These are phyloP conservation scores for Echria macrotheca DNA, from an alignment of 495 filamentous ascomycete species.

Conservation along the genomic window DNA sequence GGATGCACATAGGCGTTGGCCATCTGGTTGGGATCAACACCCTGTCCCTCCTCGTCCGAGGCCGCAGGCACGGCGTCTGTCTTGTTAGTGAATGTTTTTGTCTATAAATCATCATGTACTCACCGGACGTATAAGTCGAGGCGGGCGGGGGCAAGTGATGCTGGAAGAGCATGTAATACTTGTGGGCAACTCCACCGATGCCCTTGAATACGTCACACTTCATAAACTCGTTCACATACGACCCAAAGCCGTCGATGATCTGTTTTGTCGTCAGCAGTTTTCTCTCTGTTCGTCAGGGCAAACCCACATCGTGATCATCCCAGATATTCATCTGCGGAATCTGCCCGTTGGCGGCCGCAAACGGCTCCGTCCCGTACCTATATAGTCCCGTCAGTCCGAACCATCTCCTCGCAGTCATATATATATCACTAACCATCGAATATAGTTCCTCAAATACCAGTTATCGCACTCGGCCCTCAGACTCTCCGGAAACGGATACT, in stretches of 20 bases:
- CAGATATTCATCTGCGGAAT: slow-evolving; percentile 93
- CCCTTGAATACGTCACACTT: slow-evolving; percentile 75
- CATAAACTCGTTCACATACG: slow-evolving; percentile 93
- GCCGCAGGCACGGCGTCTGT: slow-evolving; percentile 23
- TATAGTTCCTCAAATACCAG: slow-evolving; percentile 87
- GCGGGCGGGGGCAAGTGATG: slow-evolving; percentile 80
- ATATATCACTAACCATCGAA: slow-evolving; percentile 64
- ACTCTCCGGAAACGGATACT: slow-evolving; percentile 66
- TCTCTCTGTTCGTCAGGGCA: not conserved
- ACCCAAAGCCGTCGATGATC: slow-evolving; percentile 90
- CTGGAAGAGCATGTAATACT: slow-evolving; percentile 93
- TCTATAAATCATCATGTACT: too few species aligned
- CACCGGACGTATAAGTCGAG: slow-evolving; percentile 72
- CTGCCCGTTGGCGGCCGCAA: slow-evolving; percentile 73
- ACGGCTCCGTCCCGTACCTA: slow-evolving; percentile 70
- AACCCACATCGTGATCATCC: slow-evolving; percentile 72
- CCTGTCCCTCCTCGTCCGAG: slow-evolving; percentile 35
- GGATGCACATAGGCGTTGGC: slow-evolving; percentile 63
- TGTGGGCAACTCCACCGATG: slow-evolving; percentile 79
- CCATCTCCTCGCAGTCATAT: not conserved
- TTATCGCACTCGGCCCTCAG: slow-evolving; percentile 76
- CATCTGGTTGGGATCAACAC: slow-evolving; percentile 60
- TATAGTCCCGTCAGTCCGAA: not conserved
- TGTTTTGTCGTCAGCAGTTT: slow-evolving; percentile 24
- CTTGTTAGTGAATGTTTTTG: too few species aligned